phyloP scores from a whole-genome alignment of 352 stramenopile genomes.

The Pythium biforme region DNA sequence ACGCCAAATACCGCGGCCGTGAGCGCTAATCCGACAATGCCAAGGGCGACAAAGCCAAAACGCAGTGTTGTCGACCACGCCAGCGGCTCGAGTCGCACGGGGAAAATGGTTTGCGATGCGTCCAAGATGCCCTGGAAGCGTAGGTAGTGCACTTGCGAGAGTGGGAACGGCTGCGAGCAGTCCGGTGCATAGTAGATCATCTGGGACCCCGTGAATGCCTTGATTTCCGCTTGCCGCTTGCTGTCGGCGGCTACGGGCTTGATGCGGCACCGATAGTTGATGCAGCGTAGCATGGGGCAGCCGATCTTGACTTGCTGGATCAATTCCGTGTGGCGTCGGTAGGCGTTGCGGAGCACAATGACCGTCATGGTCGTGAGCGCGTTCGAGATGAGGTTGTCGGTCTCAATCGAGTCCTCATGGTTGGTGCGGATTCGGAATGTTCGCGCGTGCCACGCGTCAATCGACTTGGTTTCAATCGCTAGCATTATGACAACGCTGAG shows the following conservation, averaged over 20 bases:
- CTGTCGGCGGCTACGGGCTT: not conserved
- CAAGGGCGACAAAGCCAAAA: not conserved
- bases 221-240: not conserved
- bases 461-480: constrained; percentile 15
- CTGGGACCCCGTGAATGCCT: not conserved
- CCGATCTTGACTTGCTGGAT: constrained; percentile 8
- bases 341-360: constrained; percentile 14
- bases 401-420: not conserved
- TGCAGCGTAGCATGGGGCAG: constrained; percentile 27
- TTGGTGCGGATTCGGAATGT: not conserved
- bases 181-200: not conserved
- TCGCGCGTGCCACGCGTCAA: constrained; percentile 5
- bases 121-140: not conserved
- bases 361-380: constrained; percentile 20
- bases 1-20: constrained; percentile 3
- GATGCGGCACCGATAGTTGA: constrained; percentile 28
- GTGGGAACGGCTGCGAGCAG: not conserved
- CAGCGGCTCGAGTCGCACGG: not conserved
- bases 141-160: constrained; percentile 9
- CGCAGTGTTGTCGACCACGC: not conserved
- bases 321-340: constrained; percentile 17
- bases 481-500: constrained; percentile 21
- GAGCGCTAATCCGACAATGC: not conserved
- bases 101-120: constrained; percentile 11
- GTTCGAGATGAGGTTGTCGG: constrained; percentile 23